Base-by-base conservation (phyloP, 441 rosid genomes). In the Bruguiera hainesii region DNA sequence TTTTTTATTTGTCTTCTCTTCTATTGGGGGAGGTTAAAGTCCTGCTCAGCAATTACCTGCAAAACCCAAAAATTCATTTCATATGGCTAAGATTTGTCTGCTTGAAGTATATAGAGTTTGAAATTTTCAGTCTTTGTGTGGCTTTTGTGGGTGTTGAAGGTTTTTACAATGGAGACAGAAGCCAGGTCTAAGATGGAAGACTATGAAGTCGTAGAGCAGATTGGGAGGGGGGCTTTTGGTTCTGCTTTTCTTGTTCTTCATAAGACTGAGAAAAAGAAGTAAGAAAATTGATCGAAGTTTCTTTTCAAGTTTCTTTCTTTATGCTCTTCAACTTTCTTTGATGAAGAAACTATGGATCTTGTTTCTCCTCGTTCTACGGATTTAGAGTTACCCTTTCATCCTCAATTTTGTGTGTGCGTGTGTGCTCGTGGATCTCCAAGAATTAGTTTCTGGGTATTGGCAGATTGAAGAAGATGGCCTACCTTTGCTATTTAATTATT, bases 211-310 rank as follows among this genome's bases (percentile, higher is more conserved):
- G 70, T 89, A 56, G 94, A 91, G 78, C 97, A 91, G 83, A 91
- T 88, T 78, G 89, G 87, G 57, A 86, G 91, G 76, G 93, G 94
- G 66, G 81, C 97, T 46, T 91, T 81, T 71, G 85, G 90, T 60
- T 80, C 99, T 60, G 93, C 97, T 73, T 91, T 88, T 80, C 87
- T 94, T 37, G 84, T 94, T 76, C 90, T 86, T 13, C 97, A 89
- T 72, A 79, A 84, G 70, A 67, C 71, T 56, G 88, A 94, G 73
- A 83, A 82, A 58, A 88, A 76, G 72, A 89, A 81, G 97, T 87
- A 78, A 81, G 81, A 30, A 25, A 18, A 48, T 25, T 23, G 29
- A 23, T 9, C 21, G 13, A 61, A 57, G 67, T 35, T 68, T n/a
- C 52, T 55, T 21, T 2, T 13, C 16, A 63, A 6, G 7, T 23